Conservation (phyloP, 768 basidiomycete genomes). For the Multifurca ochricompacta region DNA sequence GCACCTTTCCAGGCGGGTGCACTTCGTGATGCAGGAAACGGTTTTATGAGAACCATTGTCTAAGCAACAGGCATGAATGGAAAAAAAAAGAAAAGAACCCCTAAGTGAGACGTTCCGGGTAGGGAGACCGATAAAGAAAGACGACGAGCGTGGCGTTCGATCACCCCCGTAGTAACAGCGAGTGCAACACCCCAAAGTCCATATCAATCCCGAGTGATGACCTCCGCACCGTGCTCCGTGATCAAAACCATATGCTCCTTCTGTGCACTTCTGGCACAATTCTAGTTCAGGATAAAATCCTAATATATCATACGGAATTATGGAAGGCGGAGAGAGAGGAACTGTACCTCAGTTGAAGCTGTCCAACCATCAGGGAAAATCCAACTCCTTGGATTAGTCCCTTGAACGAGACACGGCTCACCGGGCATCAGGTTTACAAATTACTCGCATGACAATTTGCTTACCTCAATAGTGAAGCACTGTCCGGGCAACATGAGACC, state of each 20-base stretch:
- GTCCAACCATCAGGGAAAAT: slow-evolving; percentile 93
- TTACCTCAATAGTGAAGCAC: slow-evolving; percentile 88
- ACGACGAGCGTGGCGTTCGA: neutral
- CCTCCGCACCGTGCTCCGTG: slow-evolving; percentile 68
- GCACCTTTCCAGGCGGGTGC: no score
- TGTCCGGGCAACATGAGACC: slow-evolving; percentile 78
- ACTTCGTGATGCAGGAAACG: no score
- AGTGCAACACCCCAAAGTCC: neutral
- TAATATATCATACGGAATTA: neutral
- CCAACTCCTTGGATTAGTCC: slow-evolving; percentile 56
- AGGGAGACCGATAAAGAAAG: no score
- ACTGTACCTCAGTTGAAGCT: slow-evolving; percentile 70
- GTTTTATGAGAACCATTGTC: no score
- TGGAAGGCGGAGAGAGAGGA: neutral
- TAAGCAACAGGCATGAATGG: no score
- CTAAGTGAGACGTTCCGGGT: neutral
- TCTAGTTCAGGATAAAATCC: slow-evolving; percentile 33
- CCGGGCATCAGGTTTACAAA: neutral
- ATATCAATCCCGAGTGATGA: slow-evolving; percentile 45
- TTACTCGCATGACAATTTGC: slow-evolving; percentile 9
- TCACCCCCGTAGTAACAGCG: neutral
- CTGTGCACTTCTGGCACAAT: slow-evolving; percentile 76
- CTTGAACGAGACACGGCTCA: slow-evolving; percentile 75
- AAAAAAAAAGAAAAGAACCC: no score
- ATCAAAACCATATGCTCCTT: slow-evolving; percentile 87